Percentiles rank a stretch among this genome's conserved stretches.
Evolutionary conservation across 768 basidiomycete genomes (phyloP).

Genomic region (Gyrodon lividus): DNA sequence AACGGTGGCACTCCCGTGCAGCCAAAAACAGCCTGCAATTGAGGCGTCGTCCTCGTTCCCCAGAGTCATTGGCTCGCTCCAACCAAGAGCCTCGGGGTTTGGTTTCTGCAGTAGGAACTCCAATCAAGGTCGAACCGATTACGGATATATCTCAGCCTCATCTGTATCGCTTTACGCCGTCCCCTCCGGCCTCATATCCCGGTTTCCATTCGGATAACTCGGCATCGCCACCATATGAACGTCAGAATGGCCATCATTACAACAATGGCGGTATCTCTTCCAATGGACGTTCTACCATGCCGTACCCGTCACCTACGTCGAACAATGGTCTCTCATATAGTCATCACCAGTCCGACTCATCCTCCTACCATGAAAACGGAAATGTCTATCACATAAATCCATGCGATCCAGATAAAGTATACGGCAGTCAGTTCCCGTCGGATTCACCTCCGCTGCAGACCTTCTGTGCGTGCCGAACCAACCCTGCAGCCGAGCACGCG

Average conservation of each 20-base stretch:
- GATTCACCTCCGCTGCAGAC: constrained; percentile 35
- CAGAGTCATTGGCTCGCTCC: constrained; percentile 32
- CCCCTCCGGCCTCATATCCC: constrained; percentile 55
- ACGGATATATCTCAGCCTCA: constrained; percentile 48
- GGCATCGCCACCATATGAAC: constrained; percentile 36
- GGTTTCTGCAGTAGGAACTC: constrained; percentile 49
- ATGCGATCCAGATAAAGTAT: constrained; percentile 35
- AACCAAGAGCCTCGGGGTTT: constrained; percentile 40
- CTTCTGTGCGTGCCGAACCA: constrained; percentile 63
- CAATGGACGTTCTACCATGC: constrained; percentile 29
- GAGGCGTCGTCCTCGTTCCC: constrained; percentile 40
- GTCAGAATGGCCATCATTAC: constrained; percentile 34
- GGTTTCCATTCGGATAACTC: constrained; percentile 46
- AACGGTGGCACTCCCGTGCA: constrained; percentile 85
- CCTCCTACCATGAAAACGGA: constrained; percentile 34
- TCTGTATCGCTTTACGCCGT: constrained; percentile 71
- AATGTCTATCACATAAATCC: constrained; percentile 37
- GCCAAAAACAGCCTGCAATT: constrained; percentile 58
- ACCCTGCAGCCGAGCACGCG: constrained; percentile 55
- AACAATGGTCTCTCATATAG: constrained; percentile 34
- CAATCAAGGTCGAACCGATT: constrained; percentile 66
- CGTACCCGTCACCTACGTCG: constrained; percentile 35
- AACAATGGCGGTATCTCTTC: constrained; percentile 29
- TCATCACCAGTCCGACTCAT: constrained; percentile 33
- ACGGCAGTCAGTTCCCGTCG: constrained; percentile 31